Evolutionary conservation across 495 filamentous ascomycete genomes (phyloP), one percentile per base, ranked within the genome.

Genomic region (Neurospora sp.): DNA sequence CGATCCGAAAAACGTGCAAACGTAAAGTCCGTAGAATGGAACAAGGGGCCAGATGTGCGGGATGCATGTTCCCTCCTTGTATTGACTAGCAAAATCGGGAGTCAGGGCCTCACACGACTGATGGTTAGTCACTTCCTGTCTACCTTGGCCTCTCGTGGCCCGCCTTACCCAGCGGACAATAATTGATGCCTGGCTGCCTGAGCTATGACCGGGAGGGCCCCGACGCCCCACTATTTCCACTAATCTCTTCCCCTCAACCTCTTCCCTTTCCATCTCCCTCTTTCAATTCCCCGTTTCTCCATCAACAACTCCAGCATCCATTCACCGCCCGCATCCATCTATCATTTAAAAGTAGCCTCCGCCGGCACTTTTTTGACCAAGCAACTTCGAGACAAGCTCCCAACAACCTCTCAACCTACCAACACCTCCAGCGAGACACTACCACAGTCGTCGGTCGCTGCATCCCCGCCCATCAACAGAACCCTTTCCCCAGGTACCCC

Each of bases 401-500:
- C 75, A 71, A 74, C 70, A 70, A 72, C 42, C 72, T 41, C 68
- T n/a, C 69, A 46, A 71, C 39, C 14, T 65, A 74, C 38, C 61
- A 44, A 37, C 46, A 48, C 69, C 38, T 40, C 73, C 59, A 80
- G 76, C 78, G 75, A 82, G 83, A 82, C 77, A 78, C 78, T 80
- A 71, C 61, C 61, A 76, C 74, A 82, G 76, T 80, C 74, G 83
- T 85, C 83, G 77, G 80, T 86, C 83, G 83, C 84, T 84, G 70
- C 74, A 75, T 78, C 79, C 74, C 46, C 74, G 70, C 77, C 77
- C 71, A 74, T 76, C 75, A 77, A 80, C 75, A 78, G 73, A 77
- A 82, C 77, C 80, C 82, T 74, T 82, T 80, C 85, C 78, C 83
- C 83, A 74, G 77, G 80, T 75, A 78, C 79, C 84, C 83, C 84